phyloP scores from a whole-genome alignment of 495 filamentous ascomycete genomes.

The Penicillium lividum region DNA sequence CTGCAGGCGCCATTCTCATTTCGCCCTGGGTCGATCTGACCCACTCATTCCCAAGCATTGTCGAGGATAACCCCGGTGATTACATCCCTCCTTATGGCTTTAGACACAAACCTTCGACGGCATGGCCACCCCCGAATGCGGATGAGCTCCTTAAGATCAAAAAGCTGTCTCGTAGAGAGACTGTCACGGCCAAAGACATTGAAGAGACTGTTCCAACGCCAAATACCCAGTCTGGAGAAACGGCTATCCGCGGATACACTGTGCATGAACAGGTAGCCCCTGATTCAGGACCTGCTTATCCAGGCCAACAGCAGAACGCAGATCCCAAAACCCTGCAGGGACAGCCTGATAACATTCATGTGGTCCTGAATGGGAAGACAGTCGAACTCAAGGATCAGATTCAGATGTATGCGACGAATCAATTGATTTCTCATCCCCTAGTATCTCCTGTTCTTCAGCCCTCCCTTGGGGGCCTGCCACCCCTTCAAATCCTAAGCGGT shows the following conservation, averaged over 20 bases:
- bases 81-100: constrained; percentile 90
- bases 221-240: constrained; percentile 30
- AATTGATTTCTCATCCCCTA: constrained; percentile 79
- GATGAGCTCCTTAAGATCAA: constrained; percentile 61
- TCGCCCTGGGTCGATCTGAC: constrained; percentile 94
- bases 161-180: constrained; percentile 36
- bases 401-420: constrained; percentile 91
- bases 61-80: constrained; percentile 68
- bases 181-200: constrained; percentile 30
- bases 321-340: constrained; percentile 28
- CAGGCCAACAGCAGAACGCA: constrained; percentile 33
- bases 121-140: constrained; percentile 88
- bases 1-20: constrained; percentile 86
- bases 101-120: constrained; percentile 73
- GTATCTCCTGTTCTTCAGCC: constrained; percentile 87
- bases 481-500: constrained; percentile 80
- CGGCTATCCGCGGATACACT: constrained; percentile 45
- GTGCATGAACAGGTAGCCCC: constrained; percentile 29
- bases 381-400: constrained; percentile 87
- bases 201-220: constrained; percentile 16
- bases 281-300: constrained; percentile 31
- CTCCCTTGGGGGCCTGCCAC: constrained; percentile 84
- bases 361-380: constrained; percentile 69
- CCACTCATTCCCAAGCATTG: constrained; percentile 90
- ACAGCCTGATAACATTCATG: constrained; percentile 49